Base-by-base conservation (phyloP, 495 filamentous ascomycete species). In the Thermochaetoides thermophila region DNA sequence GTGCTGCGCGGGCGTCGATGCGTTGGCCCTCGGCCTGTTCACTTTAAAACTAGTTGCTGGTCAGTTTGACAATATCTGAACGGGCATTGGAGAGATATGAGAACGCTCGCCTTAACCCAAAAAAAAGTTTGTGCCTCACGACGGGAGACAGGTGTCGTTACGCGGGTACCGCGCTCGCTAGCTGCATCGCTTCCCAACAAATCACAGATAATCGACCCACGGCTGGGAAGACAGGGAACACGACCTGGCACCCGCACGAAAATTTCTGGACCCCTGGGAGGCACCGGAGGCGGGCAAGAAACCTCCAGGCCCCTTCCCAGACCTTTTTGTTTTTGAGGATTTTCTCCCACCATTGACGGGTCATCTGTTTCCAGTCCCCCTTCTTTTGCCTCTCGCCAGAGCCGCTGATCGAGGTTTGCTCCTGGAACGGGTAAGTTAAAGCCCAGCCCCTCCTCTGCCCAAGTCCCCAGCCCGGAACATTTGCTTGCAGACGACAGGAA, bases 131-230 rank as follows among this genome's bases (percentile, higher is more conserved):
- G n/a, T n/a, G n/a, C n/a, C n/a, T n/a, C n/a, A n/a, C n/a, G n/a
- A n/a, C n/a, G n/a, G n/a, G n/a, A n/a, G n/a, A n/a, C n/a, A n/a
- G n/a, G n/a, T n/a, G n/a, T n/a, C n/a, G n/a, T n/a, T n/a, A n/a
- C n/a, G n/a, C n/a, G n/a, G n/a, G n/a, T n/a, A n/a, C n/a, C n/a
- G n/a, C 23, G 9, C 18, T n/a, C 3, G 22, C 21, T 6, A n/a
- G n/a, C n/a, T n/a, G n/a, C 18, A 10, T 27, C 11, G 30, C 29
- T 27, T 33, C 45, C 45, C 45, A 48, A 48, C 45, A 48, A 48
- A 44, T 48, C 40, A 28, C 24, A n/a, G 27, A 20, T 21, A 44
- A 37, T 44, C 45, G 41, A 37, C 45, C 45, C 45, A 48, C 45
- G 45, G 40, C 29, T 33, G 34, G n/a, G n/a, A n/a, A n/a, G n/a